Percentiles rank a stretch among this genome's conserved stretches.
These are phyloP conservation scores for Lepidium africanum DNA, from an alignment of 345 rosid genomes.

Conservation along the genomic window DNA sequence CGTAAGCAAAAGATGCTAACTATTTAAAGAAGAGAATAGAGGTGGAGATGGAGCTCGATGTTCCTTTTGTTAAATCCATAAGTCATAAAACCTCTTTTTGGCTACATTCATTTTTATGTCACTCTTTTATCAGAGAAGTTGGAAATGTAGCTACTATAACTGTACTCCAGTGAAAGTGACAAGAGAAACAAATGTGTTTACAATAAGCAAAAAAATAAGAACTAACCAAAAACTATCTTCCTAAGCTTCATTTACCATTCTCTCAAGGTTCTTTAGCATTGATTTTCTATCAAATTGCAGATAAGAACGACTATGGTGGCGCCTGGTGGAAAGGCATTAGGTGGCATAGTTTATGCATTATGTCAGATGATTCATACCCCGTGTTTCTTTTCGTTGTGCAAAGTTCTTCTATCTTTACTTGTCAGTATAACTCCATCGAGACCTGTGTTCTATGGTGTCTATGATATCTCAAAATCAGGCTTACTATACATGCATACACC, in stretches of 20 bases:
- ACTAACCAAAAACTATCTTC: background rate
- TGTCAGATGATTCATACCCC: slow-evolving; percentile 52
- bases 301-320: slow-evolving; percentile 57
- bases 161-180: too few relatives aligned
- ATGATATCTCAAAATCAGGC: slow-evolving; percentile 50
- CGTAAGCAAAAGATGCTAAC: too few relatives aligned
- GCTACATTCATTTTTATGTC: too few relatives aligned
- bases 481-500: slow-evolving; percentile 48
- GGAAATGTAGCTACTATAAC: too few relatives aligned
- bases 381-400: slow-evolving; percentile 65
- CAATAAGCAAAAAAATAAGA: too few relatives aligned
- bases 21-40: too few relatives aligned
- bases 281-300: slow-evolving; percentile 23
- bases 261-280: background rate
- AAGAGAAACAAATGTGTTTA: too few relatives aligned
- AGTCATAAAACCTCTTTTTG: too few relatives aligned
- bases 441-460: slow-evolving; percentile 66
- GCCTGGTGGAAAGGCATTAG: slow-evolving; percentile 74
- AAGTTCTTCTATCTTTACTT: slow-evolving; percentile 63
- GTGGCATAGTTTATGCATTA: slow-evolving; percentile 61
- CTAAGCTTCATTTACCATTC: background rate
- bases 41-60: too few relatives aligned
- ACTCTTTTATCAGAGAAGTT: too few relatives aligned
- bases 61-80: too few relatives aligned
- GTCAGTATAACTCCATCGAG: slow-evolving; percentile 71